Base-by-base conservation (phyloP, 495 filamentous ascomycete genomes). In the Aspergillus ellipticus region DNA sequence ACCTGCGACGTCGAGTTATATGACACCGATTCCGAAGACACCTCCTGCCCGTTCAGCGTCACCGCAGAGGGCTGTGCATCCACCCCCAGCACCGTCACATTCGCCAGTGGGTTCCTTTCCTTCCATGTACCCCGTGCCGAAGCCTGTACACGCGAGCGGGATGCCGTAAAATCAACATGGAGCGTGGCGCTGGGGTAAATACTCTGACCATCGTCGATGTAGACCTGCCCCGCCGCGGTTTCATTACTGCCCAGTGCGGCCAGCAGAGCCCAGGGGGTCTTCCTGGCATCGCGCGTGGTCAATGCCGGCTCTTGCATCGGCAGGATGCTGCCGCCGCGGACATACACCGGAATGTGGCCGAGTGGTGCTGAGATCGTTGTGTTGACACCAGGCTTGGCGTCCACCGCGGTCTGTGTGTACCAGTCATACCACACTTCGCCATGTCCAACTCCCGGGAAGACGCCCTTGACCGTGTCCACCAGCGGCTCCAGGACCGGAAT, bases 161-260 rank as follows among this genome's bases (percentile, higher is more conserved):
- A 61, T 0, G 77, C 82, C 2, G 64, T 64, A 68, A 90, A 89
- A 67, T 78, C 59, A 43, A 90, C 80, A 62, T 74, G 79, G 8
- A 81, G 74, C 10, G 82, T 86, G 0, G 74, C 71, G 17, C 77
- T 71, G 3, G 81, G 89, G 22, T 59, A 60, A 26, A 94, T 33
- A 45, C 85, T 90, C 68, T 87, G 87, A 0, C 92, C 92, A 66
- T 96, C 92, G 61, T 96, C 92, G 8, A 96, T 61, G 62, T 96
- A 95, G 8, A 96, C 65, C 10, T 75, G 53, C 0, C 92, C 92
- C 2, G 56, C 70, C 0, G 92, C 90, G 17, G 69, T 61, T 0
- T 86, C 86, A 15, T 77, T 60, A 8, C 55, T 50, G 56, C 80
- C 74, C 9, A 91, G 73, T 2, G 86, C 87, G 2, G 81, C 82